Base-by-base conservation (phyloP, 2,329 filamentous ascomycete genomes). In the Fusarium pininemorale region DNA sequence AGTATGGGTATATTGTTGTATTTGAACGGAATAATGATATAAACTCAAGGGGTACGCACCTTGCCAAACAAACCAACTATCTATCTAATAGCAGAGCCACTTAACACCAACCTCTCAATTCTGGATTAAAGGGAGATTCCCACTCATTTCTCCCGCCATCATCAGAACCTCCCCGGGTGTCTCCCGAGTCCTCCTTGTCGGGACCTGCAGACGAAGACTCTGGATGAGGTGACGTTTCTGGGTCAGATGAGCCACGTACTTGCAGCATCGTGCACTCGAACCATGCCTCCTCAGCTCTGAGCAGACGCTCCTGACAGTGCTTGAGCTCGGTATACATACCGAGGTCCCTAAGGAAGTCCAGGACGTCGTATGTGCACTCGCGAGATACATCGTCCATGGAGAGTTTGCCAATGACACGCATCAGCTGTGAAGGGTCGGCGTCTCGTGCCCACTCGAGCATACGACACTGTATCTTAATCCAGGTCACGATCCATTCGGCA, bases 271-370 rank as follows among this genome's bases (percentile, higher is more conserved):
- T 55, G 32, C 76, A 79, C 59, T 80, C 69, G 44, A 68, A 75
- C 74, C 72, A 78, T 18, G 74, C 78, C 18, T 74, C 74, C 30
- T 79, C 79, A 7, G 70, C 69, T 41, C 68, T 62, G 16, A 62
- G 35, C 16, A 84, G 53, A 20, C 73, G 73, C 28, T 74, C 72
- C 39, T 79, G 73, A n/a, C 77, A 79, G 26, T 66, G 30, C n/a
- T 66, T 60, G 32, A 81, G 78, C 72, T 83, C 81, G 1, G 71
- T 50, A n/a, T 74, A 75, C 42, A 83, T 30, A 3, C 82, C 78
- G 0, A 84, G 50, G 30, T 84, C 82, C 22, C 78, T 77, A 3
- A 84, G 70, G 13, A 84, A 74, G 58, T 83, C 81, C 6, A 82
- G 73, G 10, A 83, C 77, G 58, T 84, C 82, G 59, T 83, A 84